Base-by-base conservation (phyloP, 257 asterid species). In the Gynochthodes officinalis region DNA sequence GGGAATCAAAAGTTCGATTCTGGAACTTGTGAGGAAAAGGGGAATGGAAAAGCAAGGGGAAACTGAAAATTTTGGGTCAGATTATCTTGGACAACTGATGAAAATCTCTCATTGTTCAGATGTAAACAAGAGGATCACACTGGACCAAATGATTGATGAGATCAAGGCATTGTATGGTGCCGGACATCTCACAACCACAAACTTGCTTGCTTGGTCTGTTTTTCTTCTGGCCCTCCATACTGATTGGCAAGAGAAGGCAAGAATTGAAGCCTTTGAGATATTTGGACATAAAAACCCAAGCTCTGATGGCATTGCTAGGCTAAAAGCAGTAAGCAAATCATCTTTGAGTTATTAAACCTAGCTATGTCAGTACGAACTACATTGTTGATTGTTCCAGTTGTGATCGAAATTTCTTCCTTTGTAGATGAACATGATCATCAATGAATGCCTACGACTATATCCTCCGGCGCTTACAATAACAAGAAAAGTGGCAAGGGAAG, bases 221-320 rank as follows among this genome's bases (percentile, higher is more conserved):
- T 76, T 91, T 77, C 91, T 91, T 35, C 76, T 91, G 14, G 62
- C 90, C 9, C 49, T 81, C 32, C 76, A 91, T 73, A 77, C 73
- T 65, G 87, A 89, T 15, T 91, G 97, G 97, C 94, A 89, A 68
- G 87, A 84, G 8, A 84, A 57, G 53, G 96, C 89, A 50, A 85
- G 97, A 57, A 35, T 76, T 64, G 97, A 91, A 77, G 90, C 72
- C 39, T 32, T 53, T 32, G 48, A 76, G 32, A 23, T 75, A 30
- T 77, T 84, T 9, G 90, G 84, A 18, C 69, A 75, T 14, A 50
- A 48, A 23, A 73, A 75, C 39, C 97, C 94, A 37, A 79, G 16
- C 27, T 69, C 92, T 52, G 88, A 87, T 18, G 75, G 84, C 60
- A 71, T 88, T 13, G 59, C 89, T 27, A 81, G 84, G 73, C 76